Base-by-base conservation (phyloP, 345 rosid genomes). In the Acer campestre region DNA sequence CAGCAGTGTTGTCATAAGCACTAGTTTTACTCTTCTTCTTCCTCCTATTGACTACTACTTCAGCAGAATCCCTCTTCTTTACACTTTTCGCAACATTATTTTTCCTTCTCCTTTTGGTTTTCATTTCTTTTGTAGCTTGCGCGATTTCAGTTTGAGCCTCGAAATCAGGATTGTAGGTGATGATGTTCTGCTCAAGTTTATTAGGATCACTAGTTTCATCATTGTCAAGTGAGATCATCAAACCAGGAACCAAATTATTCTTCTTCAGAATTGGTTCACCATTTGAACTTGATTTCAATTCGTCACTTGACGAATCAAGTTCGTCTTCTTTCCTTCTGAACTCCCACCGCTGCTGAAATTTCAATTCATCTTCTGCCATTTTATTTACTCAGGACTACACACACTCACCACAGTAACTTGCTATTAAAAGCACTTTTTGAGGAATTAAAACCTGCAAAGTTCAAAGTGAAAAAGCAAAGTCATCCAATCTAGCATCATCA, bases 331-430 rank as follows among this genome's bases (percentile, higher is more conserved):
- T 80, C 62, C 86, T 82, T 79, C 88, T 79, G 72, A 86, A 86
- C 63, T 81, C 89, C 93, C 90, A 89, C 16, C 90, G 83, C 71
- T 80, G 90, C 73, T 73, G 85, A 77, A 84, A 83, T 61, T 71
- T 74, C 73, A 79, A 61, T 55, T 89, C 89, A 69, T 80, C 81
- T 68, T 80, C 81, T 59, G 74, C 80, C 85, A 77, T 81, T 72
- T 2, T 74, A 17, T 35, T 6, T 67, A 65, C 71, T 22, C 69
- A 58, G 64, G 58, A 61, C 56, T 9, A 38, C 11, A 46, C 9
- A 46, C 9, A 18, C 16, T 22, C 23, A 44, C 70, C 55, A 55
- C 61, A 13, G 25, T n/a, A 68, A 70, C 23, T 16, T 49, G 29
- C 29, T 29, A 42, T 4, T 25, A 17, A 58, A 20, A 59, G 2